phyloP scores from a whole-genome alignment of 2,329 filamentous ascomycete species.

The Paracorniculantispora psalliotae region DNA sequence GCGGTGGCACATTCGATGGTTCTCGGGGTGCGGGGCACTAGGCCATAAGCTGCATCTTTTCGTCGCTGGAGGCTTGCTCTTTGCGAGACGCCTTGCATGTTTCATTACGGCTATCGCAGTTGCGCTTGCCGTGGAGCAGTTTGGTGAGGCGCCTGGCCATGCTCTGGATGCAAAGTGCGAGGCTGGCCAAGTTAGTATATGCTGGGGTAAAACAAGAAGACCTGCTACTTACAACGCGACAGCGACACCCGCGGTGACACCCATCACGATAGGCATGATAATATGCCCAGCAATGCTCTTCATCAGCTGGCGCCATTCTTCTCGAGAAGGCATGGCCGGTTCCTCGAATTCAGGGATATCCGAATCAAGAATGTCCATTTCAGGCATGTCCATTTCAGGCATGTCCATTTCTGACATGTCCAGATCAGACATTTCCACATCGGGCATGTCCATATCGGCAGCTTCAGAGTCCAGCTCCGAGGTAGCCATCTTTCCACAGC shows the following conservation, averaged over 20 bases:
- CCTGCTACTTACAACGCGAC: slow-evolving; percentile 53
- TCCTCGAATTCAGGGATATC: not conserved
- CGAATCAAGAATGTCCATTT: not conserved
- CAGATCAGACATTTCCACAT: not conserved
- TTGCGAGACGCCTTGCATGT: slow-evolving; percentile 29
- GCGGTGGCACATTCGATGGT: too few relatives aligned
- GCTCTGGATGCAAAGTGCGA: slow-evolving; percentile 63
- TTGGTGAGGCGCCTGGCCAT: slow-evolving; percentile 56
- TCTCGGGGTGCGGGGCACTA: too few relatives aligned
- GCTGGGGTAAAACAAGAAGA: not conserved
- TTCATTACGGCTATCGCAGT: slow-evolving; percentile 22
- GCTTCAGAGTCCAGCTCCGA: not conserved
- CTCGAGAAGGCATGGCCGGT: not conserved
- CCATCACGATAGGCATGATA: slow-evolving; percentile 62
- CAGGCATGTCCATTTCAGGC: not conserved
- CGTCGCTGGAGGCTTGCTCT: slow-evolving; percentile 38
- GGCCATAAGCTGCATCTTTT: slow-evolving; percentile 49
- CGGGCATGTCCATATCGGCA: not conserved
- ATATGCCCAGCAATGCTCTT: slow-evolving; percentile 57
- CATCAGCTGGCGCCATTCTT: slow-evolving; percentile 33
- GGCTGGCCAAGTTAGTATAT: slow-evolving; percentile 32
- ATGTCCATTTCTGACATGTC: not conserved
- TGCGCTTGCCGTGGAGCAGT: slow-evolving; percentile 33
- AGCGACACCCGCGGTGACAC: slow-evolving; percentile 62
- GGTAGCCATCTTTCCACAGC: slow-evolving; percentile 2